Conservation (phyloP, 257 asterid species). For the Osmanthus fragrans region DNA sequence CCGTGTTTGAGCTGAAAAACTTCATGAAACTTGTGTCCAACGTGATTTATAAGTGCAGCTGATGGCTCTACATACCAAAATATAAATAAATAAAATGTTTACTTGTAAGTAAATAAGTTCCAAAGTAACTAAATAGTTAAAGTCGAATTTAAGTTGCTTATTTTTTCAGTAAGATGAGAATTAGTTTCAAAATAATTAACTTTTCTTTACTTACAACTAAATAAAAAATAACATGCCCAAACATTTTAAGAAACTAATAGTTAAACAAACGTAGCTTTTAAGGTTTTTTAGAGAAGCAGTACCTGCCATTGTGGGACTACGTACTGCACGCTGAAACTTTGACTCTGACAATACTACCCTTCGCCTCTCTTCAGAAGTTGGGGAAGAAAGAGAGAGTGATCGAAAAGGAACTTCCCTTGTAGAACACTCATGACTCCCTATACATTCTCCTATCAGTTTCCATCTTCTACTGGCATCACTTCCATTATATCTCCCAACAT, state of each 20-base stretch:
- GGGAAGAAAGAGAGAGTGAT: constrained; percentile 33
- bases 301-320: constrained; percentile 64
- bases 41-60: constrained; percentile 42
- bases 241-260: too few species aligned
- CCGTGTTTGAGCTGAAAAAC: constrained; percentile 85
- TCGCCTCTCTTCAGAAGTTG: constrained; percentile 49
- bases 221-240: too few species aligned
- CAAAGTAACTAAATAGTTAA: not conserved
- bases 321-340: constrained; percentile 44
- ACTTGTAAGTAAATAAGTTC: not conserved
- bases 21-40: constrained; percentile 75
- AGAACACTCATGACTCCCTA: constrained; percentile 29
- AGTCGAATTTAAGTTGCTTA: not conserved
- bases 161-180: not conserved
- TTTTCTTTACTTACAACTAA: too few species aligned
- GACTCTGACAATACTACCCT: constrained; percentile 33
- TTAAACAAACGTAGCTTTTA: too few species aligned
- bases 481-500: constrained; percentile 38
- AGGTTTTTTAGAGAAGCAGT: not conserved
- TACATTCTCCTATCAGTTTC: constrained; percentile 45
- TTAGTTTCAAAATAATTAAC: too few species aligned
- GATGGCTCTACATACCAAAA: constrained; percentile 43
- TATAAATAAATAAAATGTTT: not conserved
- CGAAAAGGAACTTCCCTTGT: constrained; percentile 43
- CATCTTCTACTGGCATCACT: constrained; percentile 41